Percentiles rank a stretch among this genome's conserved stretches.
phyloP scores from a whole-genome alignment of 2,329 filamentous ascomycete genomes.

The Trichoderma harzianum region DNA sequence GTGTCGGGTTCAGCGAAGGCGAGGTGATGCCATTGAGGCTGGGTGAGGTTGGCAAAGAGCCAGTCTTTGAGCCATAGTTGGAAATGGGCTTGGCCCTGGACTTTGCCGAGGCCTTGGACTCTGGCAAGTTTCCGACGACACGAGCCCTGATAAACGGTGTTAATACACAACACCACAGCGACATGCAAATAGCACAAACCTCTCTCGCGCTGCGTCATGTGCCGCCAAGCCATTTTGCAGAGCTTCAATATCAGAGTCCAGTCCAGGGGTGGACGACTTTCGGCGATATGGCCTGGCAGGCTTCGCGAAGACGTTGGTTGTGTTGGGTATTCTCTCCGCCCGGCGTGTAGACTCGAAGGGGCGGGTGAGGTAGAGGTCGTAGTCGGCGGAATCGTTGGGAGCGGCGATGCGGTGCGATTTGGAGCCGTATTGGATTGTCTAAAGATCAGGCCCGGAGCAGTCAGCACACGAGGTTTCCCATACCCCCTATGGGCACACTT shows the following conservation, averaged over 20 bases:
- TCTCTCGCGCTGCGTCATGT: slow-evolving; percentile 35
- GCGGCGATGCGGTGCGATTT: slow-evolving; percentile 46
- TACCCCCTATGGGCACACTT: neutral
- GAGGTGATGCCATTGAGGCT: slow-evolving; percentile 53
- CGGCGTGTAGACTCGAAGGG: slow-evolving; percentile 45
- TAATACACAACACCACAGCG: slow-evolving; percentile 16
- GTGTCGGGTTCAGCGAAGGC: slow-evolving; percentile 48
- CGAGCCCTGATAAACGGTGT: slow-evolving; percentile 29
- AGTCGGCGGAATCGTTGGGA: slow-evolving; percentile 44
- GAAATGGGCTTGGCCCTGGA: slow-evolving; percentile 44
- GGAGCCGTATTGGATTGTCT: slow-evolving; percentile 55
- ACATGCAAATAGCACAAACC: slow-evolving; percentile 29
- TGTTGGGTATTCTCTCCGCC: slow-evolving; percentile 49
- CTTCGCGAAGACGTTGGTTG: slow-evolving; percentile 49
- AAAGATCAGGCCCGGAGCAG: neutral
- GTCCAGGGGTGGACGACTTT: slow-evolving; percentile 37
- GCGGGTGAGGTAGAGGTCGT: slow-evolving; percentile 56
- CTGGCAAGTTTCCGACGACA: slow-evolving; percentile 34
- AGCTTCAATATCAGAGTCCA: slow-evolving; percentile 49
- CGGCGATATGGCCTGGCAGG: slow-evolving; percentile 33
- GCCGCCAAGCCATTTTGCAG: slow-evolving; percentile 43
- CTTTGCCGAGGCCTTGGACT: slow-evolving; percentile 33
- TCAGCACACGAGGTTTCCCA: slow-evolving; percentile 21
- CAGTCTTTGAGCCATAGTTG: slow-evolving; percentile 36
- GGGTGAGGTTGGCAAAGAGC: slow-evolving; percentile 52